Conservation (phyloP, 345 rosid species). For the Erodium maritimum region DNA sequence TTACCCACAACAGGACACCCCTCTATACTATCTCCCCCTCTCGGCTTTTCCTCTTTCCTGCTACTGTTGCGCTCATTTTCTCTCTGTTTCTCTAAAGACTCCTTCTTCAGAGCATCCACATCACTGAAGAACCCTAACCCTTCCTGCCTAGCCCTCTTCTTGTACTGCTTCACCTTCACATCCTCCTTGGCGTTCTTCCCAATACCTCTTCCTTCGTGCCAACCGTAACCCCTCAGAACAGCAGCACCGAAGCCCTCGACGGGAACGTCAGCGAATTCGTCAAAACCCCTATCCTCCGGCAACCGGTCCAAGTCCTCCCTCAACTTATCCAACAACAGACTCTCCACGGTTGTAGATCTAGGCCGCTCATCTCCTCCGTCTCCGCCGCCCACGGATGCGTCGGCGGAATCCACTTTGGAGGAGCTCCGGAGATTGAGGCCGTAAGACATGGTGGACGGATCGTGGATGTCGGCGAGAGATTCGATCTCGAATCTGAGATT, state of each 20-base stretch:
- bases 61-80: neutral
- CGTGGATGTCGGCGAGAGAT: constrained; percentile 11
- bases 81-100: neutral
- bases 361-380: constrained; percentile 2
- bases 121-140: constrained; percentile 43
- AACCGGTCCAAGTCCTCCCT: constrained; percentile 36
- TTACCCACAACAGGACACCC: constrained; percentile 32
- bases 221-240: constrained; percentile 72
- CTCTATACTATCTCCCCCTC: constrained; percentile 11
- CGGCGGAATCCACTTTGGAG: neutral
- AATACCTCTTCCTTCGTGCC: constrained; percentile 72
- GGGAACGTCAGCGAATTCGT: constrained; percentile 56
- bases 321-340: constrained; percentile 31
- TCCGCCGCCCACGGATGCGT: neutral
- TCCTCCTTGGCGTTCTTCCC: constrained; percentile 72
- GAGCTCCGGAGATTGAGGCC: constrained; percentile 55
- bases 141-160: constrained; percentile 36
- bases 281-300: constrained; percentile 56
- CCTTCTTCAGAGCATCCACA: neutral
- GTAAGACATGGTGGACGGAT: constrained; percentile 19
- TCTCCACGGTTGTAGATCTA: constrained; percentile 21
- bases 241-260: constrained; percentile 71
- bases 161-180: constrained; percentile 45
- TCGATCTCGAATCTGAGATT: constrained; percentile 43
- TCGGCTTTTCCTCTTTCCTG: neutral